These are phyloP conservation scores for Plasmodium gaboni DNA, from an alignment of 169 alveolate genomes.

Conservation along the genomic window DNA sequence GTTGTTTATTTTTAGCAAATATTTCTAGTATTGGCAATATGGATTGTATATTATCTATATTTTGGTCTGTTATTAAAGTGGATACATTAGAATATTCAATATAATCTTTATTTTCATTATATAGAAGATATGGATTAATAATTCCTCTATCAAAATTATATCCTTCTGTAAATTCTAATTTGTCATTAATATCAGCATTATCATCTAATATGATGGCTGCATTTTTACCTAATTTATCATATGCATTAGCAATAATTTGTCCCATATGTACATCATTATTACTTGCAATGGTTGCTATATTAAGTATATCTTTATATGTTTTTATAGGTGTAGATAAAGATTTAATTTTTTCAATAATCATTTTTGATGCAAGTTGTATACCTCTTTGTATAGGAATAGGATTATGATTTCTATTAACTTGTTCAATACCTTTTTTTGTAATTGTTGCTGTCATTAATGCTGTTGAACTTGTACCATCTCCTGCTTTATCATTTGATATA, in stretches of 20 bases:
- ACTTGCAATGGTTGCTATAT: conserved; percentile 92
- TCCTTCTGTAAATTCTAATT: conserved; percentile 91
- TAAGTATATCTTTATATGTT: conserved; percentile 87
- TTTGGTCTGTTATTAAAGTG: conserved; percentile 88
- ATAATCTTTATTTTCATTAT: conserved; percentile 89
- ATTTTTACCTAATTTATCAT: conserved; percentile 90
- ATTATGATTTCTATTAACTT: conserved; percentile 91
- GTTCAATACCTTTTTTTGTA: conserved; percentile 89
- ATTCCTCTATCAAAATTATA: conserved; percentile 91
- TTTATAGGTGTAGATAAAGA: conserved; percentile 88
- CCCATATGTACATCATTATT: conserved; percentile 92
- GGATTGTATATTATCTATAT: conserved; percentile 88
- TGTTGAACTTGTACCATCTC: conserved; percentile 94
- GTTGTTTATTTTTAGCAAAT: conserved; percentile 88
- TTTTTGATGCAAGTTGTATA: conserved; percentile 88
- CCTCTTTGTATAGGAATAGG: conserved; percentile 91
- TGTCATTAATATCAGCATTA: conserved; percentile 91
- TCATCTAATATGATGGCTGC: conserved; percentile 91
- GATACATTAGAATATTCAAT: conserved; percentile 89
- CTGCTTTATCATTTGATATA: conserved; percentile 92
- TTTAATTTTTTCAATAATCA: conserved; percentile 88
- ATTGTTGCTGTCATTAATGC: conserved; percentile 91
- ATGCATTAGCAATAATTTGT: conserved; percentile 89
- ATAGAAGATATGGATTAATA: conserved; percentile 90
- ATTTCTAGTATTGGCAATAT: conserved; percentile 89